Base-by-base conservation (phyloP, 2,329 filamentous ascomycete genomes). In the Penicillium sp. region DNA sequence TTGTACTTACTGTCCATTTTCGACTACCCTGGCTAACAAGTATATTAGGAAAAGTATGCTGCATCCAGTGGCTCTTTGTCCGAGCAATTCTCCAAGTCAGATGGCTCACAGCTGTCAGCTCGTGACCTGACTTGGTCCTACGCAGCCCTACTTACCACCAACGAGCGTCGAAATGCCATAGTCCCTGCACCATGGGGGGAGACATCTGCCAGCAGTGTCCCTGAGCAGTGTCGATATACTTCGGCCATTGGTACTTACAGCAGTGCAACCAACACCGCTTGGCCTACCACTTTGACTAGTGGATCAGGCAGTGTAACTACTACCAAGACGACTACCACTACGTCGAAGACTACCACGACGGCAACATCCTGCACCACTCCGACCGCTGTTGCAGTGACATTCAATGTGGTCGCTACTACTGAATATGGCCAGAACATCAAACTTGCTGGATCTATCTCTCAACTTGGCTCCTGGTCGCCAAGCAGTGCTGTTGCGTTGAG, bases 401-500 rank as follows among this genome's bases (percentile, higher is more conserved):
- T 90, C 70, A 77, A 84, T 42, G 82, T 81, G 56, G 67, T 79
- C 0, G 84, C 80, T 11, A 78, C 75, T 1, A 90, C 88, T 0
- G 64, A 64, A 1, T 85, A 72, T 50, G 88, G 88, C 4, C 80
- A 91, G 70, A 86, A 79, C 13, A 80, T 92, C 67, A 87, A 85
- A 69, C 72, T 92, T 10, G 78, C 82, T 0, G 89, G 89, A 11
- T 84, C 80, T 56, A 79, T 81, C 48, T 66, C 77, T 0, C 74
- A 80, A 24, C 81, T 92, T 14, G 89, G 88, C 10, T 78, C 68
- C 61, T 91, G 88, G 88, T 75, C 85, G 57, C 76, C 81, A 0
- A 67, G 57, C 50, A 76, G 71, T 38, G 87, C 82, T 0, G 64
- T 88, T 1, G 67, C 82, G 0, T 76, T 92, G 22, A 82, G 78